Base-by-base conservation (phyloP, 2,329 filamentous ascomycete species). In the Graphium sp. region DNA sequence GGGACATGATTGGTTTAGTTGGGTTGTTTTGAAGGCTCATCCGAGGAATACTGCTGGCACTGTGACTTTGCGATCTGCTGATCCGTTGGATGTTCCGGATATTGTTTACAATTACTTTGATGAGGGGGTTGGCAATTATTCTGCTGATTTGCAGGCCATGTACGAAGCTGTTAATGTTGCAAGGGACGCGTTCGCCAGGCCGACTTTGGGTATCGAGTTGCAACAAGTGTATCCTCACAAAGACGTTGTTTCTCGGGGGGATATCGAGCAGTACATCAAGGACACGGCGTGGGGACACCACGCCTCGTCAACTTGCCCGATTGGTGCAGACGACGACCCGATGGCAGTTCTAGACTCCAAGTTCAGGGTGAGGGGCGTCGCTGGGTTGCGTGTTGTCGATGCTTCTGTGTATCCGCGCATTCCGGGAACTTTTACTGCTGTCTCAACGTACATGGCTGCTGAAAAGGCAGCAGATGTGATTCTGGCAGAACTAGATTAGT, bases 31-130 rank as follows among this genome's bases (percentile, higher is more conserved):
- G n/a, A n/a, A n/a, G n/a, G n/a, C n/a, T n/a, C n/a, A n/a, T n/a
- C n/a, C n/a, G n/a, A n/a, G n/a, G n/a, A n/a, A n/a, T n/a, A n/a
- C n/a, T 2, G 64, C 62, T 5, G 77, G 77, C 7, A 63, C 59
- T 2, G 74, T 83, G 4, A 60, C 48, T 4, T 61, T 83, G 5
- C 55, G 54, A 10, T 73, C 67, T 0, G 49, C 62, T 0, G 63
- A 81, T 41, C 74, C 76, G 1, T 62, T 66, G 1, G 74, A 79
- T 30, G 52, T 58, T 4, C 76, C 77, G 0, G 45, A 62, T 5
- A 76, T 81, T 37, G 53, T 55, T 28, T 77, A 73, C 52, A 66
- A 70, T 45, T 74, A 62, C 46, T 74, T 67, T 48, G 56, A 60
- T 26, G n/a, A n/a, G n/a, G n/a, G n/a, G n/a, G 52, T 43, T 13